These are phyloP conservation scores for Ascochyta fabae DNA, from an alignment of 2,329 filamentous ascomycete species.

Conservation along the genomic window DNA sequence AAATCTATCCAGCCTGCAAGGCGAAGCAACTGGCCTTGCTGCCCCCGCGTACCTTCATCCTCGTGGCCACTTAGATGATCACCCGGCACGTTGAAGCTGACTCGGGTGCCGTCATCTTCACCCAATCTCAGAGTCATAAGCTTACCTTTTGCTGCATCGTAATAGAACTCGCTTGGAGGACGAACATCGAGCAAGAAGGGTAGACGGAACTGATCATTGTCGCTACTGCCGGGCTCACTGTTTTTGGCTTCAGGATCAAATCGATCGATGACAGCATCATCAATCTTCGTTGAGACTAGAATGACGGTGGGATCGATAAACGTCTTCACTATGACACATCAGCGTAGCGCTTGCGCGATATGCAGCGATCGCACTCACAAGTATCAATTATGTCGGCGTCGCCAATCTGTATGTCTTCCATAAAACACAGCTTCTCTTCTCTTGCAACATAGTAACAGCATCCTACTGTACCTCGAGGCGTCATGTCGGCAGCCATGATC, in stretches of 20 bases:
- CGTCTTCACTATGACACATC: conserved; percentile 58
- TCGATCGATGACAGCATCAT: conserved; percentile 55
- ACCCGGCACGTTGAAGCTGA: conserved; percentile 68
- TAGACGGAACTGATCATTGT: conserved; percentile 58
- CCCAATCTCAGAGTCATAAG: conserved; percentile 65
- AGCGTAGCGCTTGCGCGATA: neutral
- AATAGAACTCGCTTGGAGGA: conserved; percentile 74
- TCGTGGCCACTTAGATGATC: conserved; percentile 53
- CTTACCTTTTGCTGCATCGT: conserved; percentile 69
- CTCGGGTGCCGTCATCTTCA: conserved; percentile 54
- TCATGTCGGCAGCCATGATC: conserved; percentile 81
- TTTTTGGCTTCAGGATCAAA: conserved; percentile 54
- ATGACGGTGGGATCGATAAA: conserved; percentile 68
- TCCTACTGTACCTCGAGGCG: conserved; percentile 73
- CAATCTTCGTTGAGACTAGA: conserved; percentile 62
- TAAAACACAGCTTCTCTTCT: conserved; percentile 73
- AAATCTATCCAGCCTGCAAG: conserved; percentile 75
- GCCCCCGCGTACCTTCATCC: conserved; percentile 58
- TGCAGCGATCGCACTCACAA: conserved; percentile 40
- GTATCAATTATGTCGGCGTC: conserved; percentile 66
- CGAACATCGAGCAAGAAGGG: conserved; percentile 71
- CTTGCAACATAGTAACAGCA: conserved; percentile 81
- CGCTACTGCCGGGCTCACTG: conserved; percentile 37
- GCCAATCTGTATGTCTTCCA: conserved; percentile 76
- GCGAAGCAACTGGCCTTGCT: conserved; percentile 69